Evolutionary conservation across 2,329 filamentous ascomycete genomes (phyloP), one percentile per base, ranked within the genome.

Genomic region (Fusarium drepaniforme): DNA sequence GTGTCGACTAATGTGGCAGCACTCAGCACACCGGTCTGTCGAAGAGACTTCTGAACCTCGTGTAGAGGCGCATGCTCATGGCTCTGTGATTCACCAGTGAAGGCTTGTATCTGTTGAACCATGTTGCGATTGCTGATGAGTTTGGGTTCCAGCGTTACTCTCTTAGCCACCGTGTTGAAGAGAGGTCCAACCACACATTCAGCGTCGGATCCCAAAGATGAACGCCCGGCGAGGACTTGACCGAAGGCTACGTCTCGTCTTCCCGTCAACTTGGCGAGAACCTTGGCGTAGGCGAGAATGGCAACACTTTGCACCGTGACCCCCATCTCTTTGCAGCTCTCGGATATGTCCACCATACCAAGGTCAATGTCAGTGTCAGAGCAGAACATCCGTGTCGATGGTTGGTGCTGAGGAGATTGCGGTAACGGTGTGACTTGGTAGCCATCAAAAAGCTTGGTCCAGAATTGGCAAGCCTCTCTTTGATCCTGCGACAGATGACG

Each of bases 81-180:
- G 35, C 56, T 59, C 23, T 59, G 56, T 28, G 56, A 37, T 40
- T 28, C 21, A 28, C 6, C 11, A 15, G 56, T 59, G 35, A 59
- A 59, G 23, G 21, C 16, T 40, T 59, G 56, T 59, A 59, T 59
- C 15, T n/a, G 56, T 28, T 59, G 56, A 59, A n/a, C 56, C 56
- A 59, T 59, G 56, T 40, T 40, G 9, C 35, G 56, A 40, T 59
- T 59, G 56, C 56, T 59, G 56, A 40, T 59, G 56, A 59, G 35
- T 59, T 59, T 40, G 56, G 56, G 56, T 30, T 40, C 35, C 15
- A 59, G 35, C 23, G 56, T 59, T 15, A 59, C 56, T 59, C 56
- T 59, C 35, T 40, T 59, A 7, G 56, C 56, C 35, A 59, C 56
- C 5, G 56, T 59, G 35, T 40, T 59, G 56, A 59, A 59, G 35